phyloP scores from a whole-genome alignment of 345 rosid genomes.

The Laguncularia racemosa region DNA sequence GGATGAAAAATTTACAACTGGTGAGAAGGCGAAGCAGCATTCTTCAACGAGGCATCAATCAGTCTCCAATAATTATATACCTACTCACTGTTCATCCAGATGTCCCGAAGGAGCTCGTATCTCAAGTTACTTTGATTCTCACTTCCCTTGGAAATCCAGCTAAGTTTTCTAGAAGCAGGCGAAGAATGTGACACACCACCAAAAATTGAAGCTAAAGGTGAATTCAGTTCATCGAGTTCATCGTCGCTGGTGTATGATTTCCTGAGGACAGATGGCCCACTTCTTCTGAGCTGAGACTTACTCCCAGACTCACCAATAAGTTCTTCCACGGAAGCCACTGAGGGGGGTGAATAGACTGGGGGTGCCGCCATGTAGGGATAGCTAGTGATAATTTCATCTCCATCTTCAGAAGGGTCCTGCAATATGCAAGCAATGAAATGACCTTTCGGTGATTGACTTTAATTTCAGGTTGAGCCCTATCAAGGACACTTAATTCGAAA shows the following conservation, averaged over 20 bases:
- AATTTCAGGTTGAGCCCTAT: too few species aligned
- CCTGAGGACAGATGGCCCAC: conserved; percentile 53
- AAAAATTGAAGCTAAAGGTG: conserved; percentile 55
- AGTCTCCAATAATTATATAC: too few species aligned
- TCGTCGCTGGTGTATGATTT: conserved; percentile 83
- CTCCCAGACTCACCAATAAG: conserved; percentile 35
- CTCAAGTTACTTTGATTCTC: conserved; percentile 31
- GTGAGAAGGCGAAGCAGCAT: neutral
- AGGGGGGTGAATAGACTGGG: conserved; percentile 53
- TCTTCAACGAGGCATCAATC: neutral
- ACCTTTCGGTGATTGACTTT: too few species aligned
- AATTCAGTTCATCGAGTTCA: conserved; percentile 81
- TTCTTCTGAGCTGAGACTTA: conserved; percentile 39
- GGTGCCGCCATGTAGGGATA: conserved; percentile 58
- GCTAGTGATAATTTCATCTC: conserved; percentile 29
- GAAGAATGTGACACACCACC: conserved; percentile 22
- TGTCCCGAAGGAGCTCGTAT: conserved; percentile 69
- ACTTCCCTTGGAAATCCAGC: conserved; percentile 31
- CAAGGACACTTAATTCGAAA: too few species aligned
- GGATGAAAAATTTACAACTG: conserved; percentile 19
- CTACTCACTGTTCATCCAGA: conserved; percentile 63
- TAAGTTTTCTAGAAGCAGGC: conserved; percentile 19
- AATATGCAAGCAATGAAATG: conserved; percentile 2
- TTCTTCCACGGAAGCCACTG: conserved; percentile 36
- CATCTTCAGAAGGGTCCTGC: conserved; percentile 40